Evolutionary conservation across 345 rosid genomes (phyloP), one percentile per base, ranked within the genome.

Genomic region (Gossypium raimondii): DNA sequence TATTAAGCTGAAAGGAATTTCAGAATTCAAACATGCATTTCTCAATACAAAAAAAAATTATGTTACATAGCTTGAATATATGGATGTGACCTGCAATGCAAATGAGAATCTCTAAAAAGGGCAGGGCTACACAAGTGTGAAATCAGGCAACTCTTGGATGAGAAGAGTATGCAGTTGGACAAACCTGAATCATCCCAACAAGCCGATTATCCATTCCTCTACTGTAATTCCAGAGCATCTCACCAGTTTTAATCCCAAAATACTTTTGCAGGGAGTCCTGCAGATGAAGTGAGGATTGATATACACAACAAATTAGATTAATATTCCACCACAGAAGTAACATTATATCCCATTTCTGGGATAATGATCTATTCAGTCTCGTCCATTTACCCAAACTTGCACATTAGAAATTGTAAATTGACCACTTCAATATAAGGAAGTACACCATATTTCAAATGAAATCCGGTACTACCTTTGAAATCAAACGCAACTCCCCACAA

Each of bases 161-260:
- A 72, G 63, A 57, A 72, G 3, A 14, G 51, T 3, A 57, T 20
- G 20, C 24, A 17, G 13, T 44, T 59, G 57, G 34, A 58, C 86
- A 77, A 59, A 93, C 98, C 97, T 88, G 92, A 80, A 89, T 87
- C 55, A 82, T 68, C 58, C 89, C 93, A 71, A 94, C 97, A 72
- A 82, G 78, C 69, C 93, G 91, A 81, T 83, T 86, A 82, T 92
- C 97, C 51, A 90, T 64, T 77, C 98, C 98, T 86, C 97, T 87
- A 73, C 97, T 84, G 81, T 89, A 89, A 75, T 88, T 92, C 97
- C 97, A 94, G 58, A 94, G 83, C 97, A 94, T 94, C 81, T 94
- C 98, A 67, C 98, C 97, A 58, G 97, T 94, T 88, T 90, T 94
- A 61, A 55, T 60, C 79, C 98, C 98, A 76, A 88, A 94, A 75